phyloP scores from a whole-genome alignment of 2,329 filamentous ascomycete genomes.

The Penicillium italicum region DNA sequence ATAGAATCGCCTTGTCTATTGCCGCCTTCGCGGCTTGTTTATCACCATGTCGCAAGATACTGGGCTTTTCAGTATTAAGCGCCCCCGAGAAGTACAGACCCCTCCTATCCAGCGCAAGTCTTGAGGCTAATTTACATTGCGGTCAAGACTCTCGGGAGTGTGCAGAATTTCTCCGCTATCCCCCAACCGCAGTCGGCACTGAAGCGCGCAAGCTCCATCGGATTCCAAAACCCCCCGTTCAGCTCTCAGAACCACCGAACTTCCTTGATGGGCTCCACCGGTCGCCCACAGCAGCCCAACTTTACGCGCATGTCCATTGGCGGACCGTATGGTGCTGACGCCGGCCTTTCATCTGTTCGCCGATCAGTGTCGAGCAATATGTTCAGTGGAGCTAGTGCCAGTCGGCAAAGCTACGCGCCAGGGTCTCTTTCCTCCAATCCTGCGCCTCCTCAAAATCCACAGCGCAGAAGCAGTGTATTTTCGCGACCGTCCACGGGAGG shows the following conservation, averaged over 20 bases:
- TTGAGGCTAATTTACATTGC: constrained; percentile 17
- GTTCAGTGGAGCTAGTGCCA: constrained; percentile 54
- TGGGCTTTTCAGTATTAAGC: constrained; percentile 85
- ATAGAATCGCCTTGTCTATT: neutral
- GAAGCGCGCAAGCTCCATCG: constrained; percentile 83
- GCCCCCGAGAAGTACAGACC: constrained; percentile 75
- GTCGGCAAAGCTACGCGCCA: constrained; percentile 71
- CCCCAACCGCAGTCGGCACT: constrained; percentile 89
- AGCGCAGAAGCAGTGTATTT: constrained; percentile 78
- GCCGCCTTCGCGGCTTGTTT: constrained; percentile 30
- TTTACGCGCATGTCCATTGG: constrained; percentile 73
- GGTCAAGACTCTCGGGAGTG: constrained; percentile 69
- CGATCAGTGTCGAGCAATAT: constrained; percentile 71
- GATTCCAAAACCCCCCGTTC: constrained; percentile 60
- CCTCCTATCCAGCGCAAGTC: constrained; percentile 5
- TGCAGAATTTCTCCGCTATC: constrained; percentile 78
- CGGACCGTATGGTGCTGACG: constrained; percentile 74
- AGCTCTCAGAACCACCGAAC: constrained; percentile 72
- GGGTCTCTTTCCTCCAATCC: constrained; percentile 51
- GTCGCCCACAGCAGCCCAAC: constrained; percentile 78
- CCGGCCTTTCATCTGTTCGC: constrained; percentile 77
- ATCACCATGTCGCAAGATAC: constrained; percentile 77
- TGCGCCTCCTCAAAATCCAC: constrained; percentile 52
- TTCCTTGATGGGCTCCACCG: constrained; percentile 82
- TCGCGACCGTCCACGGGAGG: constrained; percentile 66